Evolutionary conservation across 129 eudicot species (phyloP), one percentile per base, ranked within the genome.

Genomic region (Escallonia herrerae): DNA sequence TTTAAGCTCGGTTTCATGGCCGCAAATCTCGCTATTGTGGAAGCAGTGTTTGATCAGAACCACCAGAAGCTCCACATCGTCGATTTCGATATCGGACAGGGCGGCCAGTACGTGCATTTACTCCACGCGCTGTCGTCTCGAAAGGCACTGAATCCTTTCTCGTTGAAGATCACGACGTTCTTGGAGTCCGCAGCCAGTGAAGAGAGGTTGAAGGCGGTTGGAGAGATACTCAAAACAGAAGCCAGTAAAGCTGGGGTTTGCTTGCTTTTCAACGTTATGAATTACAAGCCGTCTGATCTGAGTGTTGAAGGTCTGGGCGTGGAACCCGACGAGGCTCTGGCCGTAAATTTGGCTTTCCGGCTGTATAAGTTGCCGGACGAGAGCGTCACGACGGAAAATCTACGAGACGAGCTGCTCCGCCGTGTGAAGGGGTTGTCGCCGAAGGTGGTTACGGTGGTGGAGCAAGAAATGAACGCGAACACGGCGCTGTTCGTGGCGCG

Each of bases 361-460:
- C 45, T 91, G 49, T 76, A 79, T 47, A 87, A 76, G 40, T 62
- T 91, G 40, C 96, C 97, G 9, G 97, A 91, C 66, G 97, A 91
- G 70, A 91, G 97, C 72, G 97, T 91, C 47, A 83, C 95, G 61
- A 85, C 87, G 45, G 97, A 91, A 69, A 91, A 91, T 75, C 53
- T 91, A 4, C 22, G 97, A 3, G 97, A 91, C 74, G 85, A 74
- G 72, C 73, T 87, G 15, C 95, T 91, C 58, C 94, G 91, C 53
- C 84, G 89, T 13, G 97, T 91, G 60, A 85, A 83, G 60, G 51
- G 63, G n/a, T 22, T 91, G 79, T 75, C 83, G 1, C 96, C 97
- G 60, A 70, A 62, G 41, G 84, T 86, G 61, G 88, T 85, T 49
- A 85, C 95, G 75, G 81, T 91, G 56, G 89, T 81, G 59, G 97